Percentiles rank a stretch among this genome's conserved stretches.
Evolutionary conservation across 768 basidiomycete species (phyloP).

Genomic region (Tulasnella sp.): DNA sequence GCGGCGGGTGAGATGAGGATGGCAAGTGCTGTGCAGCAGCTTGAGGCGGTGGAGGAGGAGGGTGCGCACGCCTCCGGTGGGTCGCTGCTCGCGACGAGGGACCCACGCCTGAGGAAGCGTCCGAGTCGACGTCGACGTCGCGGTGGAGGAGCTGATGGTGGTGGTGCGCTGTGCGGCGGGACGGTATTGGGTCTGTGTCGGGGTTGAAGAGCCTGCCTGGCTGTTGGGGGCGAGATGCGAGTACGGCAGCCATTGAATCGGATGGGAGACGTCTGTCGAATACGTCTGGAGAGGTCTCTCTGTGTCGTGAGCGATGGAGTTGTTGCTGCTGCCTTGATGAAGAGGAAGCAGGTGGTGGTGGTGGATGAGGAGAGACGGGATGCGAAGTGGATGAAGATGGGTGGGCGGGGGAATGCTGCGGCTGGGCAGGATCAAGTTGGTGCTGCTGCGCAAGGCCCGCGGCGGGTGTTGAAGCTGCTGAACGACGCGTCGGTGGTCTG

Average conservation of each 20-base stretch:
- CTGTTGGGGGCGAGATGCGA: slow-evolving; percentile 57
- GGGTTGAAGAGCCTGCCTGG: slow-evolving; percentile 64
- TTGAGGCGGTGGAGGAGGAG: slow-evolving; percentile 31
- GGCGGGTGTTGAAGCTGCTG: slow-evolving; percentile 9
- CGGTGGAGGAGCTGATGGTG: neutral
- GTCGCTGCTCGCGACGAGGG: slow-evolving; percentile 17
- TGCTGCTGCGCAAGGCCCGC: slow-evolving; percentile 19
- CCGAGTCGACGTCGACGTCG: slow-evolving; percentile 66
- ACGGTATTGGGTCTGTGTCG: slow-evolving; percentile 60
- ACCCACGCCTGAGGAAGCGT: slow-evolving; percentile 51
- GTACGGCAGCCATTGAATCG: slow-evolving; percentile 30
- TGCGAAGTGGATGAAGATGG: slow-evolving; percentile 1
- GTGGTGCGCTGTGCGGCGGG: slow-evolving; percentile 48
- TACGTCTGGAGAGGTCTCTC: slow-evolving; percentile 45
- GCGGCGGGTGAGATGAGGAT: slow-evolving; percentile 31
- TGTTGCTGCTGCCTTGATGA: slow-evolving; percentile 29
- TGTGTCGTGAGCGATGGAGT: slow-evolving; percentile 33
- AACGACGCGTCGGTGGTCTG: slow-evolving; percentile 11
- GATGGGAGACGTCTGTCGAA: slow-evolving; percentile 65
- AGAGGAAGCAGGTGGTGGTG: slow-evolving; percentile 35
- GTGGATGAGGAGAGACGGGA: slow-evolving; percentile 33
- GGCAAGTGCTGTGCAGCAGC: slow-evolving; percentile 33
- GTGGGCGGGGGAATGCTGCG: slow-evolving; percentile 19
- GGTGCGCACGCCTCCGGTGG: slow-evolving; percentile 23
- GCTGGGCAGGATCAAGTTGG: slow-evolving; percentile 7